Base-by-base conservation (phyloP, 139 green algal species). In the Desmodesmus armatus region DNA sequence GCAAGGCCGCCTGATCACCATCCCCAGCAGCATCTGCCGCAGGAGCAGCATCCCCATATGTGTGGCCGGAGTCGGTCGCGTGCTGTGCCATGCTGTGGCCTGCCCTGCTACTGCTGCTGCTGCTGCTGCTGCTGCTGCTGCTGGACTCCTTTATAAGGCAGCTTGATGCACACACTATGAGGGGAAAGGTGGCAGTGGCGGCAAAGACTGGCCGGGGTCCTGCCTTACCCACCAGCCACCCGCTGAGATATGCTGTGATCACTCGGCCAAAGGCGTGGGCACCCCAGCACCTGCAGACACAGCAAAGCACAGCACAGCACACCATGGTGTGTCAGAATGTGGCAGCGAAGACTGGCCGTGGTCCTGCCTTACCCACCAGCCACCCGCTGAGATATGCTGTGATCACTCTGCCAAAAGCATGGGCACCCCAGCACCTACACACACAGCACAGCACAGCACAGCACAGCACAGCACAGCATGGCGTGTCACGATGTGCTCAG, bases 311-410 rank as follows among this genome's bases (percentile, higher is more conserved):
- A n/a, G n/a, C n/a, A n/a, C n/a, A n/a, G n/a, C n/a, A n/a, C n/a
- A n/a, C n/a, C n/a, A n/a, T 62, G 51, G 15, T 17, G 51, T 17
- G 51, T n/a, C 51, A 62, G 51, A 13, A 62, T 27, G 76, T 82
- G 7, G 72, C 29, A 2, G 55, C 25, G 29, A 82, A 82, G 35
- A 82, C 76, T 23, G 41, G 44, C 9, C 62, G 29, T 27, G 49
- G 41, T 3, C 76, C 76, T 7, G 44, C 37, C 37, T 49, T 55
- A 9, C 55, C 76, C 9, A 82, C 76, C 5, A 82, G 23, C 76
- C 76, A 82, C 25, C 76, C 76, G 17, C 76, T 82, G 37, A 82
- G 55, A n/a, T 82, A 82, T 15, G 76, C 76, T 25, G 76, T 82
- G 53, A 82, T 71, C 13, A 82, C 37, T 19, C 76, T 53, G 15